Percentiles rank a stretch among this genome's conserved stretches.
Evolutionary conservation across 1,139 yeast genomes (phyloP).

Genomic region (Saccharomyces uvarum): DNA sequence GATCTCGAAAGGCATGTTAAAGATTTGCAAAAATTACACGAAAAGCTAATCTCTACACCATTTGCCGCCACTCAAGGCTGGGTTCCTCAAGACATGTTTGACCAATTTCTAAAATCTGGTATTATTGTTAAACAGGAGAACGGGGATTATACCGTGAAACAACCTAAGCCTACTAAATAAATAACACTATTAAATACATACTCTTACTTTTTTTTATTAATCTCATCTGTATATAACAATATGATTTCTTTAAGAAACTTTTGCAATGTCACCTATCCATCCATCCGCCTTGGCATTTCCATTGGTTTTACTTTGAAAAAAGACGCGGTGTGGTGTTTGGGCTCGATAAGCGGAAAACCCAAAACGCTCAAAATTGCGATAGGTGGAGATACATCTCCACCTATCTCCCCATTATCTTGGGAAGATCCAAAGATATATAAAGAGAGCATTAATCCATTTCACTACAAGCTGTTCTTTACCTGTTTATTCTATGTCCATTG

Average conservation of each 20-base stretch:
- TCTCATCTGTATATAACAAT: not conserved
- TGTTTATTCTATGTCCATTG: not conserved
- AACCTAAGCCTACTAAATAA: not conserved
- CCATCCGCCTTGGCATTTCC: not conserved
- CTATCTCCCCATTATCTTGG: not conserved
- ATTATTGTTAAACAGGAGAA: slow-evolving; percentile 43
- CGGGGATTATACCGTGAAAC: slow-evolving; percentile 37
- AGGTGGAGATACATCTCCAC: not conserved
- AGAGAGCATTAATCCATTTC: not conserved
- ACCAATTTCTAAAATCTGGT: slow-evolving; percentile 58
- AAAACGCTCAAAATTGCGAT: not conserved
- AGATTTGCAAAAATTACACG: slow-evolving; percentile 59
- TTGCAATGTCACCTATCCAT: not conserved
- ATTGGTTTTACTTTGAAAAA: not conserved
- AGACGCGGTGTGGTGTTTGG: not conserved
- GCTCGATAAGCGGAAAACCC: not conserved
- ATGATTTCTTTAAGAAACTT: not conserved
- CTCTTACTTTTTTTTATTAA: not conserved
- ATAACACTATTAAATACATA: not conserved
- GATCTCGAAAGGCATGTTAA: slow-evolving; percentile 48
- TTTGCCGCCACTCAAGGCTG: slow-evolving; percentile 90
- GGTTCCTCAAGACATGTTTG: slow-evolving; percentile 91
- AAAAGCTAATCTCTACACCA: slow-evolving; percentile 61
- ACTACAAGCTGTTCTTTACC: not conserved
- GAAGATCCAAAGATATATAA: not conserved